Evolutionary conservation across 2,329 filamentous ascomycete genomes (phyloP).

Genomic region (Neonectria ditissima): DNA sequence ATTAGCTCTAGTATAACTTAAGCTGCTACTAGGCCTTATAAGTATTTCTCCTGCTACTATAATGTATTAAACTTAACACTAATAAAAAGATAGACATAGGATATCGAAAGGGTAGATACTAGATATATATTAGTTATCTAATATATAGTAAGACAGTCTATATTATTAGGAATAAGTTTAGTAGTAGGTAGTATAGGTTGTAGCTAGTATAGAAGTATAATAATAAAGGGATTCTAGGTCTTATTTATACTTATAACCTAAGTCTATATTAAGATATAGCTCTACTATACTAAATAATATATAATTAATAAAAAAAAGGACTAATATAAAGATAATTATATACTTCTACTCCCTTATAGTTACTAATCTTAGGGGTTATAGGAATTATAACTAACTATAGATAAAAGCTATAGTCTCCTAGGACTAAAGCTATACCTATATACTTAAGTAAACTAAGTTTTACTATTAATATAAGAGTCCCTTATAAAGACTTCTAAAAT

Average conservation of each 20-base stretch:
- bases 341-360: slow-evolving; percentile 15
- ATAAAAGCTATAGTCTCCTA: slow-evolving; percentile 13
- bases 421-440: slow-evolving; percentile 22
- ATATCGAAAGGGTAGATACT: neutral
- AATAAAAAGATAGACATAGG: slow-evolving; percentile 4
- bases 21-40: too few species aligned
- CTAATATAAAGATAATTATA: slow-evolving; percentile 21
- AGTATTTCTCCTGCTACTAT: slow-evolving; percentile 1
- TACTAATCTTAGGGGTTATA: slow-evolving; percentile 22
- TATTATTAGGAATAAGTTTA: too few species aligned
- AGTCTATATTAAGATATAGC: too few species aligned
- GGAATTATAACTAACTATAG: slow-evolving; percentile 10
- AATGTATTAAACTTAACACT: slow-evolving; percentile 6
- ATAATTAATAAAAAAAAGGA: neutral
- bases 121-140: neutral
- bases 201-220: neutral
- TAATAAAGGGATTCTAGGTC: too few species aligned
- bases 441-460: slow-evolving; percentile 13
- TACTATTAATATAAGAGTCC: slow-evolving; percentile 6
- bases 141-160: slow-evolving; percentile 3
- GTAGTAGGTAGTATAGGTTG: too few species aligned
- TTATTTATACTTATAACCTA: too few species aligned
- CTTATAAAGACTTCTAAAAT: slow-evolving; percentile 10
- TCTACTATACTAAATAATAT: neutral
- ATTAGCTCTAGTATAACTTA: too few species aligned